phyloP scores from a whole-genome alignment of 208 protist species.

The Leishmania aethiopica region DNA sequence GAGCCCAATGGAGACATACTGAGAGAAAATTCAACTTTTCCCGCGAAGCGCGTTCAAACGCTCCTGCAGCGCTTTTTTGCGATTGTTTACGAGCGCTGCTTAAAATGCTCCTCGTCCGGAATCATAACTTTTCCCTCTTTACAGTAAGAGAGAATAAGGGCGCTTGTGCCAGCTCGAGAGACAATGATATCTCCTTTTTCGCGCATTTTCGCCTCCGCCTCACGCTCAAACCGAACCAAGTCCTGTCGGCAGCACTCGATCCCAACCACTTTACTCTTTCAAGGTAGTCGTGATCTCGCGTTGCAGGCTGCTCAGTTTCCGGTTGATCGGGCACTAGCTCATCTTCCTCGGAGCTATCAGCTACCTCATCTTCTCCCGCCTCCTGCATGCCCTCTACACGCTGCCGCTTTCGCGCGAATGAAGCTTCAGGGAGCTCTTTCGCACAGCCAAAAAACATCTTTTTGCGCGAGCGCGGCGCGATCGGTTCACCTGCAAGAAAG shows the following conservation, averaged over 20 bases:
- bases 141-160: conserved; percentile 30
- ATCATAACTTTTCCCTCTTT: conserved; percentile 36
- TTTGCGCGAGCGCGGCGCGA: conserved; percentile 3
- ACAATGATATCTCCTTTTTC: background rate
- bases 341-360: conserved; percentile 10
- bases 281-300: conserved; percentile 16
- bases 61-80: conserved; percentile 46
- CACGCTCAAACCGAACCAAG: conserved; percentile 32
- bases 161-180: background rate
- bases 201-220: conserved; percentile 26
- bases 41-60: conserved; percentile 26
- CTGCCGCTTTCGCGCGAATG: conserved; percentile 18
- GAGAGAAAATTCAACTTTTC: background rate
- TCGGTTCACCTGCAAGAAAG: conserved; percentile 25
- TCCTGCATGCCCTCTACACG: background rate
- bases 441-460: conserved; percentile 85
- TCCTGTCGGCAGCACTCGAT: conserved; percentile 26
- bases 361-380: background rate
- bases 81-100: conserved; percentile 32
- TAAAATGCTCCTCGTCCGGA: conserved; percentile 59
- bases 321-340: background rate
- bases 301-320: conserved; percentile 4
- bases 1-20: background rate
- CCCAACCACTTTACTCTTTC: conserved; percentile 32
- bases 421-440: conserved; percentile 67